Evolutionary conservation across 192 early-diverging fungal species (phyloP), one percentile per base, ranked within the genome.

Genomic region (Umbelopsis ramanniana): DNA sequence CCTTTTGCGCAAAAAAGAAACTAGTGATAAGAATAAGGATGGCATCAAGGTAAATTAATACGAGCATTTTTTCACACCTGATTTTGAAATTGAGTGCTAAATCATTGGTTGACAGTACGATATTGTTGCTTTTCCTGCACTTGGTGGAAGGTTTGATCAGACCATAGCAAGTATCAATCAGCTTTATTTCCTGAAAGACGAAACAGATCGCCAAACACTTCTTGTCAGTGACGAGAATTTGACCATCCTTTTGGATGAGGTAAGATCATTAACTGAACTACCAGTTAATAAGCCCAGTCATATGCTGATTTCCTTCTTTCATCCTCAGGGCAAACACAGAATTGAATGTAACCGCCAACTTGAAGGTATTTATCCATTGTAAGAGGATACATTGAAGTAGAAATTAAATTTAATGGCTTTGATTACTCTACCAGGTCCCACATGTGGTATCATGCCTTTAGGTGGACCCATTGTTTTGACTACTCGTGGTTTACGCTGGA

Each of bases 81-180:
- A 29, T 29, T 29, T 29, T 29, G 29, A 37, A 35, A 17, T 71
- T 29, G 17, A 52, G 2, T 29, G 9, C 11, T 19, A 19, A n/a
- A 63, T 37, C 0, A 19, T 55, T 24, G 26, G 0, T 17, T 24
- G 76, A 15, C 48, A 82, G 76, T 78, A 78, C 67, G 85, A 88
- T 29, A 81, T 94, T 7, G 79, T 97, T n/a, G 95, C 89, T 10
- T 77, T 91, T 21, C 94, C 95, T 45, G 94, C 93, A 5, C 79
- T 96, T 5, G 88, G 91, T 29, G 97, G 97, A 0, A 87, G 97
- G 21, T 89, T 98, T 68, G 97, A 98, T 78, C 97, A 98, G 53
- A 88, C 86, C 11, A 91, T 98, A 78, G 84, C 90, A 11, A 89
- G 84, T 69, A 87, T 98, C 12, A 88, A 95, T 75, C 82, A 89